Percentiles rank a stretch among this genome's conserved stretches.
Conservation (phyloP, 495 filamentous ascomycete species). For the Talaromyces proteolyticus region DNA sequence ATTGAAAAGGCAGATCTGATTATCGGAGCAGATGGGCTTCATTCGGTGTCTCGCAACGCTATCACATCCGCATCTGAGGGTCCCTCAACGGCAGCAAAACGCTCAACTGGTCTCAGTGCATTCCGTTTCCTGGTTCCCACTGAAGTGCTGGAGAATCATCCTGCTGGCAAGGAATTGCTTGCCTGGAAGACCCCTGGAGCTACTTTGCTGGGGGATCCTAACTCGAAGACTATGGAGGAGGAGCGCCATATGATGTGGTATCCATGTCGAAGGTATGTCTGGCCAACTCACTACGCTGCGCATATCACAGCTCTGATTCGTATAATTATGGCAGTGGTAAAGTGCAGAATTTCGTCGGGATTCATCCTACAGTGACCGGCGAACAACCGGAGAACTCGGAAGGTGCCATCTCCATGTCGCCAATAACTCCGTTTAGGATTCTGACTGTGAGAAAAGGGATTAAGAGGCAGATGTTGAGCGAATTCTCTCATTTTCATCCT, state of each 20-base stretch:
- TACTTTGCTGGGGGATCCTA: slow-evolving; percentile 12
- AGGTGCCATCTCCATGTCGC: neutral
- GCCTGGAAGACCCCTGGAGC: slow-evolving; percentile 9
- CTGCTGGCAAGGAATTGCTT: neutral
- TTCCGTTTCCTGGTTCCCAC: slow-evolving; percentile 21
- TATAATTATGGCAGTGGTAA: slow-evolving; percentile 17
- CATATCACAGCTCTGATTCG: neutral
- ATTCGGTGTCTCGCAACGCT: slow-evolving; percentile 22
- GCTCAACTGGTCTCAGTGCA: slow-evolving; percentile 12
- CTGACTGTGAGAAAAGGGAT: slow-evolving; percentile 2
- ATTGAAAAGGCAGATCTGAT: slow-evolving; percentile 33
- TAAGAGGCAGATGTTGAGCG: slow-evolving; percentile 12
- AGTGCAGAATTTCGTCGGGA: slow-evolving; percentile 40
- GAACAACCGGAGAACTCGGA: neutral
- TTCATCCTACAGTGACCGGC: slow-evolving; percentile 16
- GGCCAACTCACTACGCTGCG: neutral
- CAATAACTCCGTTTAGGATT: neutral
- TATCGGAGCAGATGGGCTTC: slow-evolving; percentile 45
- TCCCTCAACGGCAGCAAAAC: neutral
- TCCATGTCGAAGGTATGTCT: slow-evolving; percentile 19
- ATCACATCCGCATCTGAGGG: slow-evolving; percentile 5
- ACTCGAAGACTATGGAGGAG: neutral
- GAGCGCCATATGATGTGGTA: slow-evolving; percentile 28
- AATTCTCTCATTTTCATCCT: slow-evolving; percentile 17
- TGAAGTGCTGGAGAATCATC: slow-evolving; percentile 1